Evolutionary conservation across 768 basidiomycete genomes (phyloP).

Genomic region (Hydnomerulius pinastri): DNA sequence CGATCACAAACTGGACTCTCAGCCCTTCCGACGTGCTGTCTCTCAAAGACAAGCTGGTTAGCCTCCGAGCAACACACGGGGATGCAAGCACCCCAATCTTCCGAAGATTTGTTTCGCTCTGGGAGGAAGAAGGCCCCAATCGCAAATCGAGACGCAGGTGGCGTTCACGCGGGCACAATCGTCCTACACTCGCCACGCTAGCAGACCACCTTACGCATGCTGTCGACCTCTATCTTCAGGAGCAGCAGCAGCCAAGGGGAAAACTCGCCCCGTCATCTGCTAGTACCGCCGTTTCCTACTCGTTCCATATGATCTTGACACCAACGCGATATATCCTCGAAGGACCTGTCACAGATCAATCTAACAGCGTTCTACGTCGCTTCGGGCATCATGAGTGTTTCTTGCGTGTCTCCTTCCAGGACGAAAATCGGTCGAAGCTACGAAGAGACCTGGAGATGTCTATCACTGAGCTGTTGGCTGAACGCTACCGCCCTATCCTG

Average conservation of each 20-base stretch:
- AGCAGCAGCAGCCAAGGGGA: slow-evolving; percentile 26
- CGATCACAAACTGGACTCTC: slow-evolving; percentile 31
- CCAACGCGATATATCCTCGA: slow-evolving; percentile 41
- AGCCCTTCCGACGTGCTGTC: slow-evolving; percentile 20
- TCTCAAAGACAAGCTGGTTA: slow-evolving; percentile 19
- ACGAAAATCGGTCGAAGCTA: slow-evolving; percentile 44
- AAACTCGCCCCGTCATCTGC: slow-evolving; percentile 23
- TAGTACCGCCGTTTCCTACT: slow-evolving; percentile 26
- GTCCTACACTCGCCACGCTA: slow-evolving; percentile 4
- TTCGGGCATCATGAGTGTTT: slow-evolving; percentile 44
- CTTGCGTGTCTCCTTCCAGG: slow-evolving; percentile 49
- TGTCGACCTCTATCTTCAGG: slow-evolving; percentile 16
- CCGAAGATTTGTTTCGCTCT: slow-evolving; percentile 14
- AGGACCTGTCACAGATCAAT: slow-evolving; percentile 40
- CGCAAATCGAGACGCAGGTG: not conserved
- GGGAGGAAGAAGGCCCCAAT: slow-evolving; percentile 16
- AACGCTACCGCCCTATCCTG: slow-evolving; percentile 38
- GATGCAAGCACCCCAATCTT: slow-evolving; percentile 26
- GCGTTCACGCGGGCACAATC: not conserved
- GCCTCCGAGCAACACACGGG: slow-evolving; percentile 17
- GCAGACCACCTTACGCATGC: slow-evolving; percentile 20
- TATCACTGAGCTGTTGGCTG: slow-evolving; percentile 33
- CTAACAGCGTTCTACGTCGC: slow-evolving; percentile 39
- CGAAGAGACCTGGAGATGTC: slow-evolving; percentile 32
- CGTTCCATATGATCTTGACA: slow-evolving; percentile 42